A percentile compares a stretch with the other conserved stretches of the same genome.
Conservation (phyloP, 78 protist genomes). For the Dictyostelium citrinum region DNA sequence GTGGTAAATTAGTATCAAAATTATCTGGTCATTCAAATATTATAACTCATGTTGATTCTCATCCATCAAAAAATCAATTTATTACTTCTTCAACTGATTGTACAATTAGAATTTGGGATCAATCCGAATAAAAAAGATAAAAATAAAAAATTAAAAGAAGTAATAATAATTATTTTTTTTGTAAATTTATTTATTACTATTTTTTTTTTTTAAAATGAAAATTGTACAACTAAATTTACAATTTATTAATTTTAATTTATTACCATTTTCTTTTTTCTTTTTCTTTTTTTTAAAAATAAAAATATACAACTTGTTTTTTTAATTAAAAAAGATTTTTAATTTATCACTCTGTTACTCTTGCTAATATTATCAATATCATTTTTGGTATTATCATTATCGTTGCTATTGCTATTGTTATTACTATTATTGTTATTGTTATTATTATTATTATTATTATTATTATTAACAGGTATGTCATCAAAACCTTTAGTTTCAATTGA, state of each 20-base stretch:
- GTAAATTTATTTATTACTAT: neutral
- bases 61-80: conserved; percentile 57
- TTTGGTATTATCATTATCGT: neutral
- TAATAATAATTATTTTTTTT: neutral
- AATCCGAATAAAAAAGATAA: neutral
- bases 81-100: conserved; percentile 59
- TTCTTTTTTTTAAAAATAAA: neutral
- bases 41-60: conserved; percentile 15
- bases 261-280: neutral
- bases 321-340: neutral
- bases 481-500: conserved; percentile 10
- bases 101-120: conserved; percentile 51
- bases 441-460: neutral
- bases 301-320: neutral
- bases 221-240: neutral
- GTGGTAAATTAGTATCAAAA: neutral
- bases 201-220: neutral
- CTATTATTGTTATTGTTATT: neutral
- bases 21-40: conserved; percentile 38
- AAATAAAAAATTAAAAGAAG: neutral
- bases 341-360: neutral
- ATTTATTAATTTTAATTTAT: neutral
- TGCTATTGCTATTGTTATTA: neutral
- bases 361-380: neutral
- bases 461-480: neutral